Evolutionary conservation across 2,329 filamentous ascomycete genomes (phyloP).

Genomic region (Albophoma yamanashiensis): DNA sequence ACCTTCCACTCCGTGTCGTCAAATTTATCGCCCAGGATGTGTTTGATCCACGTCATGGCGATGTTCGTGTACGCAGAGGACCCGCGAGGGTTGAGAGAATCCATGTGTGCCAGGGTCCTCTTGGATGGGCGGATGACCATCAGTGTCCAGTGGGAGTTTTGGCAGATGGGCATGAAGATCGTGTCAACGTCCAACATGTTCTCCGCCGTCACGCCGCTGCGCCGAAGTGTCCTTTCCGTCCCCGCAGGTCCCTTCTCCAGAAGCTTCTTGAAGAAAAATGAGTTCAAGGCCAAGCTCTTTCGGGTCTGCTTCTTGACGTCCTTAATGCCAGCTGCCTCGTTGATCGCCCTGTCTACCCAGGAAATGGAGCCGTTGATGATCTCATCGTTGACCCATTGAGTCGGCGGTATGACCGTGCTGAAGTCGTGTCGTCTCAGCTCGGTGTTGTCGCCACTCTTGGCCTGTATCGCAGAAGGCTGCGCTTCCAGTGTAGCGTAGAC

Average conservation of each 20-base stretch:
- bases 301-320: slow-evolving; percentile 36
- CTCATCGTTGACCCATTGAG: slow-evolving; percentile 66
- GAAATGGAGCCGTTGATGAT: slow-evolving; percentile 58
- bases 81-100: slow-evolving; percentile 45
- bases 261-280: slow-evolving; percentile 53
- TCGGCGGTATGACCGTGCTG: slow-evolving; percentile 43
- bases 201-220: slow-evolving; percentile 42
- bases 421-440: slow-evolving; percentile 49
- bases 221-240: slow-evolving; percentile 45
- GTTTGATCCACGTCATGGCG: slow-evolving; percentile 43
- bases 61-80: slow-evolving; percentile 26
- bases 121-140: slow-evolving; percentile 53
- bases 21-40: slow-evolving; percentile 44
- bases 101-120: slow-evolving; percentile 55
- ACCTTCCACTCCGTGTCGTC: slow-evolving; percentile 48
- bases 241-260: slow-evolving; percentile 33
- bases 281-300: slow-evolving; percentile 52
- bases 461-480: slow-evolving; percentile 23
- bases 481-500: slow-evolving; percentile 22
- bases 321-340: slow-evolving; percentile 42
- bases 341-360: slow-evolving; percentile 48
- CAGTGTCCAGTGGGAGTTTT: slow-evolving; percentile 59
- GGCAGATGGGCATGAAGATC: slow-evolving; percentile 60
- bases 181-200: slow-evolving; percentile 57
- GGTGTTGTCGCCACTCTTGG: slow-evolving; percentile 36